phyloP scores from a whole-genome alignment of 345 rosid genomes.

The Acer saccharum region DNA sequence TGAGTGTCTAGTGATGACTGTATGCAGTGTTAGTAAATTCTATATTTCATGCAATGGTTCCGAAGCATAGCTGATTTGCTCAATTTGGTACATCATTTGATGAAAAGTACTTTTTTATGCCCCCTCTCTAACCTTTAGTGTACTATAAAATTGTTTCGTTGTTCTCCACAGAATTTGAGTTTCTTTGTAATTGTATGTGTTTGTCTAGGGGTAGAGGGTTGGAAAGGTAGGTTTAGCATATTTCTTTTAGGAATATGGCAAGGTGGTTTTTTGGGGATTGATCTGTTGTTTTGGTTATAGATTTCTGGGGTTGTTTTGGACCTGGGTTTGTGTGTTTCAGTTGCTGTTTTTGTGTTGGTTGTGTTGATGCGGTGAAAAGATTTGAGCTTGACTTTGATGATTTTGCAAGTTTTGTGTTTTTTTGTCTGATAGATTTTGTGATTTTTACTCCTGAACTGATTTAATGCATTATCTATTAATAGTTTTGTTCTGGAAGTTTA shows the following conservation, averaged over 20 bases:
- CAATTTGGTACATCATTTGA: neutral
- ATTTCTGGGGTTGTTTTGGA: constrained; percentile 21
- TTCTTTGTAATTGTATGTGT: neutral
- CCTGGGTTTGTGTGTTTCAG: constrained; percentile 1
- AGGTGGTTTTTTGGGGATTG: constrained; percentile 11
- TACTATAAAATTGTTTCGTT: neutral
- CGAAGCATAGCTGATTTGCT: neutral
- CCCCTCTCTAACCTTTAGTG: neutral
- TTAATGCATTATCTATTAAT: neutral
- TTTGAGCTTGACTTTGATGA: constrained; percentile 6
- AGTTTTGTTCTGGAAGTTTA: neutral
- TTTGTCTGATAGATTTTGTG: neutral
- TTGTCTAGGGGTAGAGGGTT: neutral
- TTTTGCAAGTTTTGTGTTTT: neutral
- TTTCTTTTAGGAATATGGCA: neutral
- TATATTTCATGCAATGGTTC: neutral
- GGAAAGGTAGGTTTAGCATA: neutral
- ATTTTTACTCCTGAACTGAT: neutral
- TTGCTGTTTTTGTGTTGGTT: neutral
- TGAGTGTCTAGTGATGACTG: neutral
- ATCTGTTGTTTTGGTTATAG: constrained; percentile 25
- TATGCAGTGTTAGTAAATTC: neutral
- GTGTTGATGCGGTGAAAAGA: neutral
- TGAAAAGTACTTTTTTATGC: too few relatives aligned
- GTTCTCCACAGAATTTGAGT: neutral